Evolutionary conservation across 192 early-diverging fungal genomes (phyloP), one percentile per base, ranked within the genome.

Genomic region (Coemansia erecta): DNA sequence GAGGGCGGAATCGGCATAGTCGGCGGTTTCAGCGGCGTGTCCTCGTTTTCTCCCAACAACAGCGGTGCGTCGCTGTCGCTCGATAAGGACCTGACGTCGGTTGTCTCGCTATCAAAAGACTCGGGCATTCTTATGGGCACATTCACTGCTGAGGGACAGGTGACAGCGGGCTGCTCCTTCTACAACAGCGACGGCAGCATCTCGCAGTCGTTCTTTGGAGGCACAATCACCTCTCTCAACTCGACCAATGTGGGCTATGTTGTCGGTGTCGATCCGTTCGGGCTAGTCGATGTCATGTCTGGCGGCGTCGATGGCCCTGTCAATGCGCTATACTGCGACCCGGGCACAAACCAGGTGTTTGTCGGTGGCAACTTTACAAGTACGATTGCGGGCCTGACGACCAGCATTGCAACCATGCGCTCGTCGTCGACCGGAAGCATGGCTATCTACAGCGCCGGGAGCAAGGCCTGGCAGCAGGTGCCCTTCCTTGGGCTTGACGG

Each of bases 401-500:
- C 45, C 18, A 47, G 48, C 31, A 57, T 73, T 26, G 63, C 68
- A 1, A 78, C 70, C 8, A 64, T 57, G 61, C 61, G 56, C 44
- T 72, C 74, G 2, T 19, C 11, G 37, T 65, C 64, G 2, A 72
- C 68, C 7, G 76, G 71, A 24, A 68, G 63, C 17, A 60, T 71
- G 53, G 60, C 68, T 11, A 49, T 66, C 22, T 78, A 70, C 52
- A 61, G 53, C 51, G 55, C 73, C 44, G 48, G 61, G 14, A 33
- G 53, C 4, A 73, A 69, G 15, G 40, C 22, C 0, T 91, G 90
- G 90, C 51, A 42, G 9, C 24, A 78, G 0, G 37, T 89, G 10
- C 85, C 90, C 24, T 90, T 85, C 68, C 83, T 83, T 17, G 90
- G 88, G 2, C 62, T 92, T 31, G 81, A 90, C 52, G 88, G 87